Evolutionary conservation across 73 alveolate species (phyloP).

Genomic region (Paramecium caudatum): DNA sequence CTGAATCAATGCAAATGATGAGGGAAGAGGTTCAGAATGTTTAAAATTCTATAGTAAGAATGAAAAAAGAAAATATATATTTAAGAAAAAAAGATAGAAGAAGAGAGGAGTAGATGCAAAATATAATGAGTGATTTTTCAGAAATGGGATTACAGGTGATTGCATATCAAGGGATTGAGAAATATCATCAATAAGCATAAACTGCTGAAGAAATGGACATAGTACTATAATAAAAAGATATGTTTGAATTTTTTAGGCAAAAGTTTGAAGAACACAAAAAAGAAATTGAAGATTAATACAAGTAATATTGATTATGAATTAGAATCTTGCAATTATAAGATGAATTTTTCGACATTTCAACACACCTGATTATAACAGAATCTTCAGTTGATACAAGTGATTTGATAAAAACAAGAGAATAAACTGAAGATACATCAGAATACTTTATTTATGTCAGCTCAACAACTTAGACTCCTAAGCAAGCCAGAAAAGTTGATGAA

Average conservation of each 20-base stretch:
- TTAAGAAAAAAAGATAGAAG: conserved; percentile 53
- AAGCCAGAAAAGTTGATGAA: conserved; percentile 36
- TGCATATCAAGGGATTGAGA: conserved; percentile 32
- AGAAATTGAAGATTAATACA: conserved; percentile 39
- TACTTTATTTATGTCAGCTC: not conserved
- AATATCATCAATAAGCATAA: not conserved
- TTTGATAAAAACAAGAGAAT: conserved; percentile 3
- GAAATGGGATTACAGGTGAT: not conserved
- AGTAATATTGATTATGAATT: not conserved
- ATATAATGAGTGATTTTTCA: not conserved
- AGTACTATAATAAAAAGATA: not conserved
- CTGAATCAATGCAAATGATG: conserved; percentile 27
- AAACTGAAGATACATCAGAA: conserved; percentile 45
- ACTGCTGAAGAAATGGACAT: conserved; percentile 29
- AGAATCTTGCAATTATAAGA: not conserved
- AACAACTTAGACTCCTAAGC: conserved; percentile 19
- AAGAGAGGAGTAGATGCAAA: conserved; percentile 14
- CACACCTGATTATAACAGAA: not conserved
- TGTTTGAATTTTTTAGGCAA: conserved; percentile 41
- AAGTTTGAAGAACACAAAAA: conserved; percentile 24
- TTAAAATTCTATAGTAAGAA: not conserved
- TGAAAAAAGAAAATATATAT: conserved; percentile 36
- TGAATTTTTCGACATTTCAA: conserved; percentile 42
- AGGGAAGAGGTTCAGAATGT: conserved; percentile 12
- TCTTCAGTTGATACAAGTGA: conserved; percentile 54